Percentiles rank a stretch among this genome's conserved stretches.
phyloP scores from a whole-genome alignment of 306 rosid genomes.

The Hylodesmum podocarpum region DNA sequence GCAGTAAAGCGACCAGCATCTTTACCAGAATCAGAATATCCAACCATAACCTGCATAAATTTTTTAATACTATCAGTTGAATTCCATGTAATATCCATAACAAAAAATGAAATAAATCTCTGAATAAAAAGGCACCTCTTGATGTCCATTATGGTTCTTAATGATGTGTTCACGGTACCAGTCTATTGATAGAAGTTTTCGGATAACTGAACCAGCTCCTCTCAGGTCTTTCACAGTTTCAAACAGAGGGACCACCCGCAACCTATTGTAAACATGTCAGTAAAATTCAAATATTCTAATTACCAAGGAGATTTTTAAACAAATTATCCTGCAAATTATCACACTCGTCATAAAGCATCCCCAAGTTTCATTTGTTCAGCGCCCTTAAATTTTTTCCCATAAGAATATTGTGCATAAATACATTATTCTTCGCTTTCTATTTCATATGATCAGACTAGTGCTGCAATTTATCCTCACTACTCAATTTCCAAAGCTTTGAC shows the following conservation, averaged over 20 bases:
- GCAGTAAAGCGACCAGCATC: conserved; percentile 97
- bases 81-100: conserved; percentile 1
- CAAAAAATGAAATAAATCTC: conserved; percentile 3
- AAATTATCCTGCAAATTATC: not conserved
- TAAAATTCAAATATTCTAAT: conserved; percentile 11
- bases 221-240: conserved; percentile 93
- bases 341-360: not conserved
- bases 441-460: not conserved
- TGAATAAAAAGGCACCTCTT: conserved; percentile 61
- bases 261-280: conserved; percentile 45
- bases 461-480: not conserved
- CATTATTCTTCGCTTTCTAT: not conserved
- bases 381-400: conserved; percentile 2
- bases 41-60: conserved; percentile 86
- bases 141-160: conserved; percentile 78
- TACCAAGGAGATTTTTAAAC: not conserved
- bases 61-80: conserved; percentile 18
- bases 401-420: not conserved
- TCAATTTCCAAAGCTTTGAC: not conserved
- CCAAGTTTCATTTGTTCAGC: not conserved
- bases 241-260: conserved; percentile 95
- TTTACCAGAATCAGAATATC: conserved; percentile 97
- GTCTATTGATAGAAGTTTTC: conserved; percentile 77
- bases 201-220: conserved; percentile 85
- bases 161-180: conserved; percentile 84